phyloP scores from a whole-genome alignment of 176 grass and related monocot species.

The Carex pumila region DNA sequence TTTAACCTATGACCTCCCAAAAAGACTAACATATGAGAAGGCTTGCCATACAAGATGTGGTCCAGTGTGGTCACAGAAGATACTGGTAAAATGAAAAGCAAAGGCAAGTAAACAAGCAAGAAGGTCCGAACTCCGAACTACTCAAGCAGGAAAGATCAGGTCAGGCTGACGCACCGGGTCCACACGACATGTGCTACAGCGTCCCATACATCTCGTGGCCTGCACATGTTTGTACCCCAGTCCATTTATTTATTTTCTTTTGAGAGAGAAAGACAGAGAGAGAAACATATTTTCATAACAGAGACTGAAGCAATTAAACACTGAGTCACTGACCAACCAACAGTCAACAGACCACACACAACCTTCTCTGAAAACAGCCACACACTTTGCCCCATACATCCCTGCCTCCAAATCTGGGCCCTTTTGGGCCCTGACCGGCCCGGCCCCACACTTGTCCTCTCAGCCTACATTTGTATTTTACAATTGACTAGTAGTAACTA shows the following conservation, averaged over 20 bases:
- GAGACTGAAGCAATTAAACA: not conserved
- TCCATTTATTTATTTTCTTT: not conserved
- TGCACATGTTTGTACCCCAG: not conserved
- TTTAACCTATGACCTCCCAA: too few species aligned
- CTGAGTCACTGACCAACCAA: not conserved
- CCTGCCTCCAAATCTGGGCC: not conserved
- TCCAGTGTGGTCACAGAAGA: not conserved
- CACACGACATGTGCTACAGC: not conserved
- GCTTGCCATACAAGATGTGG: not conserved
- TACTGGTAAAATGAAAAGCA: not conserved
- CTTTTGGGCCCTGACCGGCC: not conserved
- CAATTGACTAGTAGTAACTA: not conserved
- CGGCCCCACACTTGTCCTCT: not conserved
- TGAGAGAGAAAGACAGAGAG: too few species aligned
- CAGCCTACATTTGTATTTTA: not conserved
- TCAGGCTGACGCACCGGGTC: not conserved
- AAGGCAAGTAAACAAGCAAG: not conserved
- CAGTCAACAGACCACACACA: conserved; percentile 1
- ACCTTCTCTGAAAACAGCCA: not conserved
- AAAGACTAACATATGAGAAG: not conserved
- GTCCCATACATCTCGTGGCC: not conserved
- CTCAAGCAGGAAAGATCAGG: not conserved
- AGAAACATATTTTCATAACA: not conserved
- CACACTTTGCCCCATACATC: not conserved
- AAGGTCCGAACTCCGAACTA: not conserved